These are phyloP conservation scores for Paraphaeosphaeria minitans DNA, from an alignment of 2,329 filamentous ascomycete species.

Conservation along the genomic window DNA sequence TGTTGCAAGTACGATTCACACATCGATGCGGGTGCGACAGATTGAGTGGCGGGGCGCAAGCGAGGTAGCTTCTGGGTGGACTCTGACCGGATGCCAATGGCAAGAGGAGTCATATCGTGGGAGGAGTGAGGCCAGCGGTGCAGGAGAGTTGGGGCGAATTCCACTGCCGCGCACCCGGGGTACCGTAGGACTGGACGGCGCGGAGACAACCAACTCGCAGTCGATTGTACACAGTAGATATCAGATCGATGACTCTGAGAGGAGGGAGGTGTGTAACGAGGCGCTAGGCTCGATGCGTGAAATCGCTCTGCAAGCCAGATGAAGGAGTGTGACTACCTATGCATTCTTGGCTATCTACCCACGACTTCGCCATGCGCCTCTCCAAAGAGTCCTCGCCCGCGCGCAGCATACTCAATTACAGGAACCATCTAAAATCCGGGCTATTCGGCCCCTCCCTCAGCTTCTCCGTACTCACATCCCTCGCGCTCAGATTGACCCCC, in stretches of 20 bases:
- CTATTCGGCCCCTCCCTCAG: conserved; percentile 51
- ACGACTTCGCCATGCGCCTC: not conserved
- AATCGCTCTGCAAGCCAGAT: too few species aligned
- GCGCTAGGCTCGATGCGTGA: too few species aligned
- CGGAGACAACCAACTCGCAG: not conserved
- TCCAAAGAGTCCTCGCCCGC: too few species aligned
- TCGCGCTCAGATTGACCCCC: conserved; percentile 61
- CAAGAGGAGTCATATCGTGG: not conserved
- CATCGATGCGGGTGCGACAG: not conserved
- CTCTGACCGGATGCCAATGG: not conserved
- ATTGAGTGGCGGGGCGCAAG: not conserved
- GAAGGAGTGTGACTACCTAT: too few species aligned
- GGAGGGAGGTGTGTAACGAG: too few species aligned
- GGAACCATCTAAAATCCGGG: conserved; percentile 54
- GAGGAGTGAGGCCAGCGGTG: not conserved
- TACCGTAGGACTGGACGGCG: not conserved
- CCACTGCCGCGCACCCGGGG: not conserved
- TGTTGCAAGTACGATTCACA: not conserved
- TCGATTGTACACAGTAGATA: not conserved
- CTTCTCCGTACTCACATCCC: conserved; percentile 53
- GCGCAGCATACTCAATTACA: conserved; percentile 19
- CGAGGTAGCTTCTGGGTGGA: not conserved
- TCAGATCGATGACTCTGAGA: too few species aligned
- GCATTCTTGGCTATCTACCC: not conserved
- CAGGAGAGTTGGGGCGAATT: not conserved